phyloP scores from a whole-genome alignment of 257 asterid genomes.

The Solanum chmielewskii region DNA sequence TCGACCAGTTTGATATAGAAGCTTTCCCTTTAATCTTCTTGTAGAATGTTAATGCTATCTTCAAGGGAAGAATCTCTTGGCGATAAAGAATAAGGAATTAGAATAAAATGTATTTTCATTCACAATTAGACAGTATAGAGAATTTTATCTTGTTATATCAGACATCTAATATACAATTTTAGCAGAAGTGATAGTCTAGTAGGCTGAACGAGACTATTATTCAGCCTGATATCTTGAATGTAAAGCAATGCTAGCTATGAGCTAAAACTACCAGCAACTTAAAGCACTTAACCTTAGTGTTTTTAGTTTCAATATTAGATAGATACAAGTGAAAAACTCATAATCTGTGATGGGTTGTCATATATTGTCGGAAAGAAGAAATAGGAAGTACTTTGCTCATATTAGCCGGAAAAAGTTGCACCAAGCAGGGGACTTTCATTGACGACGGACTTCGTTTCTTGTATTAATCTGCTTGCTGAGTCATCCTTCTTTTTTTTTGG shows the following conservation, averaged over 20 bases:
- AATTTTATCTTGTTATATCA: not conserved
- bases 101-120: not conserved
- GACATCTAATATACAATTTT: not conserved
- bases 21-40: not conserved
- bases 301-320: not conserved
- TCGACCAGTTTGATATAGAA: not conserved
- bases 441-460: not conserved
- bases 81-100: not conserved
- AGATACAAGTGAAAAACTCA: not conserved
- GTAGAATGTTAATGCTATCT: not conserved
- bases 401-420: not conserved
- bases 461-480: not conserved
- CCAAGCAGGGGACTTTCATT: not conserved
- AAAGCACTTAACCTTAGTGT: not conserved
- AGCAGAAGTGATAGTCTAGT: not conserved
- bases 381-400: not conserved
- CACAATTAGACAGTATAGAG: not conserved
- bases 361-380: not conserved
- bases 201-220: not conserved
- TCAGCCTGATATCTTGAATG: not conserved
- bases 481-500: not conserved
- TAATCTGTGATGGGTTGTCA: not conserved
- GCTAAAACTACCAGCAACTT: not conserved
- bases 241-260: not conserved
- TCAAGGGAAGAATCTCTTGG: not conserved